These are phyloP conservation scores for Pestalotiopsis sp. DNA, from an alignment of 2,329 filamentous ascomycete genomes.

Conservation along the genomic window DNA sequence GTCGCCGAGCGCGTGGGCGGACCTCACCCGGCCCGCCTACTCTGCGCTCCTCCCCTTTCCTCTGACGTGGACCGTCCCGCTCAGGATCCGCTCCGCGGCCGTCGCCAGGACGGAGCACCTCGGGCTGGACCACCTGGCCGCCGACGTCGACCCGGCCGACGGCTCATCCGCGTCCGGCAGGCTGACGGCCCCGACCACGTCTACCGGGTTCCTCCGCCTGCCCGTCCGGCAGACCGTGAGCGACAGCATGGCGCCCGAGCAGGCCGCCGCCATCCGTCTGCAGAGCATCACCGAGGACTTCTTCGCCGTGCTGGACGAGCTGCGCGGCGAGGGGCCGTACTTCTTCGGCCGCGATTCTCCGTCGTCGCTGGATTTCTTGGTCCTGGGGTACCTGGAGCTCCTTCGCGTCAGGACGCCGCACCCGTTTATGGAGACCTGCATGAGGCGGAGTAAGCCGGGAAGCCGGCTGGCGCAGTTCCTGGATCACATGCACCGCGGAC, in stretches of 20 bases:
- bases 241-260: conserved; percentile 64
- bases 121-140: conserved; percentile 69
- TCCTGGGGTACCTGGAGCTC: conserved; percentile 77
- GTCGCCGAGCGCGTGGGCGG: conserved; percentile 84
- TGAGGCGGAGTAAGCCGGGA: conserved; percentile 27
- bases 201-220: conserved; percentile 37
- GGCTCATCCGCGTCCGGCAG: conserved; percentile 31
- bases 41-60: conserved; percentile 82
- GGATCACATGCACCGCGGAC: conserved; percentile 16
- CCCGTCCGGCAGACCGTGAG: conserved; percentile 33
- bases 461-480: conserved; percentile 26
- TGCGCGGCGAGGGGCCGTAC: conserved; percentile 59
- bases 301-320: conserved; percentile 69
- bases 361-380: conserved; percentile 76
- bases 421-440: conserved; percentile 40
- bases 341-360: conserved; percentile 49
- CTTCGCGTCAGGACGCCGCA: conserved; percentile 60
- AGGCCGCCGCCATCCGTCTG: conserved; percentile 74
- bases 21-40: conserved; percentile 78
- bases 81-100: conserved; percentile 71
- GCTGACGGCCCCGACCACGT: conserved; percentile 34
- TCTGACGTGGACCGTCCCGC: conserved; percentile 83
- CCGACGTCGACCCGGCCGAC: conserved; percentile 49
- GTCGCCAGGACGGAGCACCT: conserved; percentile 71
- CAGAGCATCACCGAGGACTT: conserved; percentile 73